Evolutionary conservation across 768 basidiomycete species (phyloP), one percentile per base, ranked within the genome.

Genomic region (Hemileccinum impolitum): DNA sequence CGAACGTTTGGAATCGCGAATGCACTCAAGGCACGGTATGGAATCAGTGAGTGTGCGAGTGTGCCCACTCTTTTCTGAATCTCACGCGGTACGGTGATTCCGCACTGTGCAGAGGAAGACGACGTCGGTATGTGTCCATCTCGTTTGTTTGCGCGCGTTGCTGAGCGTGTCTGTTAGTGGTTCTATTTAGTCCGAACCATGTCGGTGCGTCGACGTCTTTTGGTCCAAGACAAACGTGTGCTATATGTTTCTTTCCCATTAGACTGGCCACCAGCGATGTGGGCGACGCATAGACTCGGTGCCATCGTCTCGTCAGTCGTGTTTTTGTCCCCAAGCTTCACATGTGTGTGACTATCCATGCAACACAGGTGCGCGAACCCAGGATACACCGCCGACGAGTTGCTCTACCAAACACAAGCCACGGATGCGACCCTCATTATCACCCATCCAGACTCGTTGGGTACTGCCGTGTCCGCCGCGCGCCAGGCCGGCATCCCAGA

Each of bases 161-260:
- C 37, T 58, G 25, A 58, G 31, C 15, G 23, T 48, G 15, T 45
- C 6, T 17, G 18, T 18, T 39, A 84, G 84, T 84, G 37, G 81
- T 82, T 57, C 56, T 87, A 32, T 80, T 80, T 63, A 80, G 82
- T 54, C 79, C 81, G 12, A 87, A 87, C 55, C 73, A 83, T 59
- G 68, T 80, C 23, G 82, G 84, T 84, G 45, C 54, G 68, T 64
- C 17, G 6, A 11, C 9, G 14, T 39, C 39, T 44, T 38, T 32
- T 13, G 2, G 26, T 31, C 21, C 43, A 25, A 18, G n/a, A 32
- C 18, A n/a, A 25, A 17, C 25, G 13, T 40, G 37, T 39, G 28
- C 8, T 30, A 30, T 31, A 12, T 43, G 30, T 12, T 36, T 28
- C 37, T 44, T 28, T 23, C 23, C 19, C 6, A 39, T n/a, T 45